Conservation (phyloP, 768 basidiomycete genomes). For the Russula sp. region DNA sequence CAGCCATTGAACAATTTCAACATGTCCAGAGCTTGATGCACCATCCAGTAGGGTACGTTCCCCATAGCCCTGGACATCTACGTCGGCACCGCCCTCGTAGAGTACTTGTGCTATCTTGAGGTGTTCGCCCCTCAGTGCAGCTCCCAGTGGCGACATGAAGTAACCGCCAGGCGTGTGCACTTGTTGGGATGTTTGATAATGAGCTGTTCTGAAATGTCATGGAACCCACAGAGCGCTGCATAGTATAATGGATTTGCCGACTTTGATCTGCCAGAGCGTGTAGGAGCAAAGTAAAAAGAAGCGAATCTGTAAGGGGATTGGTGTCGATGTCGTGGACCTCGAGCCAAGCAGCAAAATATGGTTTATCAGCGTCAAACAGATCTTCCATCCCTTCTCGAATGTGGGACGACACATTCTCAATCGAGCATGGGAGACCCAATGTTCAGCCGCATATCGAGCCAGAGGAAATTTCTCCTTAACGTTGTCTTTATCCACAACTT, state of each 20-base stretch:
- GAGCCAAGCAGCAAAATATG: not conserved
- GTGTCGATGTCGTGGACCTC: not conserved
- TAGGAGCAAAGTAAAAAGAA: not conserved
- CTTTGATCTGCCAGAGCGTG: accelerated
- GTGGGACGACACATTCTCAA: not conserved
- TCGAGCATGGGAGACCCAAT: not conserved
- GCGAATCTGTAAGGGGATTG: accelerated
- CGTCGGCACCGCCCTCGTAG: not conserved
- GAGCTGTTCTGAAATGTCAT: not conserved
- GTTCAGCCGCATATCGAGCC: not conserved
- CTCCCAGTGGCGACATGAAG: not conserved
- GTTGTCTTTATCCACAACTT: accelerated
- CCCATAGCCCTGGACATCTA: not conserved
- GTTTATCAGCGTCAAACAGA: not conserved
- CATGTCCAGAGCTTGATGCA: not conserved
- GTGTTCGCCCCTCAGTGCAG: not conserved
- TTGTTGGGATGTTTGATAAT: not conserved
- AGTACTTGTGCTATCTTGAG: not conserved
- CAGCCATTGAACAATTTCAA: not conserved
- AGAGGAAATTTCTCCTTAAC: not conserved
- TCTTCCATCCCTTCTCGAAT: not conserved
- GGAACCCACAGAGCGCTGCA: not conserved
- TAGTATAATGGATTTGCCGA: not conserved
- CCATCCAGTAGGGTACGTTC: not conserved
- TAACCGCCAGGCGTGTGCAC: not conserved